A percentile compares a stretch with the other conserved stretches of the same genome.
Conservation (phyloP, 2,329 filamentous ascomycete genomes). For the Fusarium continuum region DNA sequence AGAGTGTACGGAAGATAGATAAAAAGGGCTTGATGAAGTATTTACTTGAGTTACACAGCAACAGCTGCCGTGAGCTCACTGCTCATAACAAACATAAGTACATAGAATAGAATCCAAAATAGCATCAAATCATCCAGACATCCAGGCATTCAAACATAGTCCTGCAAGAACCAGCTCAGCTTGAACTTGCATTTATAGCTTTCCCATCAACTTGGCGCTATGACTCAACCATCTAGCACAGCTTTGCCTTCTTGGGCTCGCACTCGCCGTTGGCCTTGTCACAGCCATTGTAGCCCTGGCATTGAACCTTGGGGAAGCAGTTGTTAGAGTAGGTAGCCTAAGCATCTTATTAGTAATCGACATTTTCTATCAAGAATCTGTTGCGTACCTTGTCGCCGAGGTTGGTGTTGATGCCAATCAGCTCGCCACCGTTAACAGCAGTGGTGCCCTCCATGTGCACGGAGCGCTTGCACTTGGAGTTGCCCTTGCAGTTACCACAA, state of each 20-base stretch:
- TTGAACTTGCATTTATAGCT: neutral
- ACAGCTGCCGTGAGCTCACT: no score
- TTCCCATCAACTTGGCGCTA: neutral
- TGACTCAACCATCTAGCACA: conserved; percentile 44
- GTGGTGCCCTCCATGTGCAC: conserved; percentile 56
- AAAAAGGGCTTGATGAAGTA: no score
- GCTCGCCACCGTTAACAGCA: conserved; percentile 52
- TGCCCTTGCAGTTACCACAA: conserved; percentile 41
- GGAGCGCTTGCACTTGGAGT: conserved; percentile 50
- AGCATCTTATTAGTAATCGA: neutral
- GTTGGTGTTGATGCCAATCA: conserved; percentile 56
- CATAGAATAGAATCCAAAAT: no score
- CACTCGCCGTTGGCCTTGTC: conserved; percentile 44
- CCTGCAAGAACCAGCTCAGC: neutral
- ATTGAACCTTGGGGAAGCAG: conserved; percentile 43
- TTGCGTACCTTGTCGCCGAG: conserved; percentile 40
- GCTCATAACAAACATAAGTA: no score
- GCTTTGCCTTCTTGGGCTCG: conserved; percentile 42
- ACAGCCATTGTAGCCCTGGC: conserved; percentile 45
- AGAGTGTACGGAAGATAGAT: no score
- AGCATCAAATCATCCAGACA: no score
- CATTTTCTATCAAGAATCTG: accelerated
- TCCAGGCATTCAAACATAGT: no score
- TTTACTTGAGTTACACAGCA: no score
- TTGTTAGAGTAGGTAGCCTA: conserved; percentile 46